Base-by-base conservation (phyloP, 805 yeast genomes). In the Lipomyces oligophaga region DNA sequence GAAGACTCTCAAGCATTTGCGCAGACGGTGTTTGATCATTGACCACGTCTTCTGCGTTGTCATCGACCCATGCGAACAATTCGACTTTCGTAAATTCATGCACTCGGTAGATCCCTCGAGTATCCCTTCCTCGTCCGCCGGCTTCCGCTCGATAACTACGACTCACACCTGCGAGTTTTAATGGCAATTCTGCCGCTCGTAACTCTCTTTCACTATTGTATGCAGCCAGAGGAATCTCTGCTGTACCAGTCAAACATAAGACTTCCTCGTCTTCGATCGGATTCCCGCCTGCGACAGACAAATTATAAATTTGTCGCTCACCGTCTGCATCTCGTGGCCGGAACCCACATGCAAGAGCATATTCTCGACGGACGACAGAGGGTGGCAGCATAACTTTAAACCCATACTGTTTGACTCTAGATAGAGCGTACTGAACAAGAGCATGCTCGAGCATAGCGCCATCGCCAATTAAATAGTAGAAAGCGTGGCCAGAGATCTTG, bases 61-160 rank as follows among this genome's bases (percentile, higher is more conserved):
- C 59, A 15, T 51, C 45, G 3, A 76, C 65, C 96, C 93, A 81
- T 10, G 58, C 48, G 60, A 90, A 93, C 43, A 93, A 67, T 63
- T 93, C 98, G 1, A 93, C 95, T 64, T 93, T 93, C 8, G 95
- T 85, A 64, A 93, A 93, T 67, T 93, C 98, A 63, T 93, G 98
- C 20, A 93, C 97, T 34, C 98, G 71, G 58, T 93, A 93, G 1
- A 93, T 70, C 0, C 98, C 98, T 58, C 82, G 80, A 0, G 97
- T 87, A 56, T 87, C 97, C 55, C 78, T 78, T 1, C 98, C 98
- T 45, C 96, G 76, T 1, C 97, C 93, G 2, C 97, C 98, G 0
- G 98, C 98, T 63, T 93, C 98, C 0, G 97, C 96, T 52, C 98
- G 73, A 62, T 81, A 93, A 52, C 95, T 79, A 54, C 97, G 73